Base-by-base conservation (phyloP, 148 eudicot genomes). In the Salicornia ramosissima region DNA sequence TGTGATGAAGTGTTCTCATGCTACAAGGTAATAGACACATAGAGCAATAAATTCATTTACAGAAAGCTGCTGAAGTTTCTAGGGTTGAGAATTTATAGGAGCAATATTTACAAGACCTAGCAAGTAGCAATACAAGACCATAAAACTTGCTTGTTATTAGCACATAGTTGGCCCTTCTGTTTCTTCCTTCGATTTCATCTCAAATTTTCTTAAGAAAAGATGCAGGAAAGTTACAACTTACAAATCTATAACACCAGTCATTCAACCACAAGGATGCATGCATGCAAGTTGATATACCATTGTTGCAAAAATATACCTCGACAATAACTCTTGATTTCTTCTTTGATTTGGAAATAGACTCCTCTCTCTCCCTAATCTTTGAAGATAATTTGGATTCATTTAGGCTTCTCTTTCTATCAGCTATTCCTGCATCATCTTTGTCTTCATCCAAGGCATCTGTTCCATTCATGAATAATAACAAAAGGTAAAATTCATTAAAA, bases 251-350 rank as follows among this genome's bases (percentile, higher is more conserved):
- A 51, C 6, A 22, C 22, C n/a, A 13, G 30, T 54, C 28, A 16
- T 4, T 59, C 19, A 31, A 2, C 18, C 59, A 55, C 24, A 46
- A 24, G 28, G 15, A 42, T 43, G 34, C 36, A 46, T 55, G 40
- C 51, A 56, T 29, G 31, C 10, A 36, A 8, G 47, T 42, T 69
- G 19, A 57, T 8, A 28, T 45, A 59, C 4, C 39, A 21, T 61
- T 12, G 29, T 21, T 47, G n/a, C 13, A 29, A 75, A 56, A 42
- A 69, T 24, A 18, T 85, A 91, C 97, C 98, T 92, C 98, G 34
- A 92, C 96, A 25, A 80, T 79, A 53, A 92, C 96, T 74, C 70
- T 82, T 24, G 80, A 53, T 80, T 84, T 91, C 83, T 87, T 92
- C 86, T 81, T 92, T 13, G 82, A 74, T 77, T 86, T 86, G 74